These are phyloP conservation scores for Arthrinium phaeospermum DNA, from an alignment of 2,329 filamentous ascomycete species.

Conservation along the genomic window DNA sequence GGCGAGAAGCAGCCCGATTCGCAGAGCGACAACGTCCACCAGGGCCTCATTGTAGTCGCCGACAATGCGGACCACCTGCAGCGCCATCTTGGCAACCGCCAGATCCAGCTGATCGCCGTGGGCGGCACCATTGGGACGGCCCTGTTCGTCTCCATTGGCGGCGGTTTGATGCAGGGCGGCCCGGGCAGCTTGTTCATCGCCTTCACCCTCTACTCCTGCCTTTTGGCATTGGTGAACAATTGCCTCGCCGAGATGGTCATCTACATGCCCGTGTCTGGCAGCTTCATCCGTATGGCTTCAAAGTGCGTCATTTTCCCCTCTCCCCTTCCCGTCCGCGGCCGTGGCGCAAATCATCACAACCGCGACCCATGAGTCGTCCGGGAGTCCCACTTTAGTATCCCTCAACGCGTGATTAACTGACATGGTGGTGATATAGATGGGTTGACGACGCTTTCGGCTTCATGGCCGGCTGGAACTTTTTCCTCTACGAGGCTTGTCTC, in stretches of 20 bases:
- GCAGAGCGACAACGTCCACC: conserved; percentile 8
- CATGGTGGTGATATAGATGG: conserved; percentile 37
- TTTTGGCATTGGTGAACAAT: conserved; percentile 69
- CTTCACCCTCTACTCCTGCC: conserved; percentile 57
- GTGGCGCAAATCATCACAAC: neutral
- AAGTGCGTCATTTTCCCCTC: conserved; percentile 43
- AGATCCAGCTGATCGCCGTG: conserved; percentile 62
- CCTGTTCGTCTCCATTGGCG: conserved; percentile 63
- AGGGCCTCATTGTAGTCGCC: conserved; percentile 18
- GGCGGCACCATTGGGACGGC: conserved; percentile 61
- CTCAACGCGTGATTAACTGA: neutral
- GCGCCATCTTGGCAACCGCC: conserved; percentile 26
- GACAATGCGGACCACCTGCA: conserved; percentile 23
- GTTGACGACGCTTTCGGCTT: conserved; percentile 70
- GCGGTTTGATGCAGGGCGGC: conserved; percentile 53
- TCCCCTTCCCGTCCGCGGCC: neutral
- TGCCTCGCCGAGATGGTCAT: conserved; percentile 69
- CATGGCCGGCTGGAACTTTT: conserved; percentile 52
- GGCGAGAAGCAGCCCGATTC: neutral
- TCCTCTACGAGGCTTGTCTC: conserved; percentile 47
- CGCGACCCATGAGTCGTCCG: neutral
- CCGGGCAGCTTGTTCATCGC: conserved; percentile 60
- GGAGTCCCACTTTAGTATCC: neutral
- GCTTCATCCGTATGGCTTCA: conserved; percentile 68
- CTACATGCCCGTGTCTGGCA: conserved; percentile 66